phyloP scores from a whole-genome alignment of 179 eudicot species.

The Drosera spatulata region DNA sequence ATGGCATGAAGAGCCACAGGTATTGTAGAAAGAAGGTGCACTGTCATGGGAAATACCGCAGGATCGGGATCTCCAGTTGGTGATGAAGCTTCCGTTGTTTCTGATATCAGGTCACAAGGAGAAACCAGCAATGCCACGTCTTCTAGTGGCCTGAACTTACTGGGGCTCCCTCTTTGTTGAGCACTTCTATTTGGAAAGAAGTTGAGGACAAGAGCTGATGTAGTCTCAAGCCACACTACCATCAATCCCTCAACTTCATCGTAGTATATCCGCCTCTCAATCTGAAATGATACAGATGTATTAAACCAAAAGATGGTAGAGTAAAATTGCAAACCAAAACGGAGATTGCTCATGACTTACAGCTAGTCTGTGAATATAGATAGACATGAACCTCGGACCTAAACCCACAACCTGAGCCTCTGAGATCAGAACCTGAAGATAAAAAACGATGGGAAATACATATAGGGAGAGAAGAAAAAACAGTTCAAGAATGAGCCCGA shows the following conservation, averaged over 20 bases:
- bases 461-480: too few relatives aligned
- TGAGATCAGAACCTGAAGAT: constrained; percentile 51
- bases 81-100: constrained; percentile 12
- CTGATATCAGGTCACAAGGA: constrained; percentile 25
- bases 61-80: constrained; percentile 29
- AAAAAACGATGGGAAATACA: not conserved
- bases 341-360: constrained; percentile 29
- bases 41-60: constrained; percentile 55
- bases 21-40: constrained; percentile 50
- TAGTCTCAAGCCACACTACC: constrained; percentile 81
- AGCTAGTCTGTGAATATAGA: constrained; percentile 59
- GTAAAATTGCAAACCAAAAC: not conserved
- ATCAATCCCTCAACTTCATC: constrained; percentile 83
- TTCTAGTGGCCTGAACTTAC: constrained; percentile 45
- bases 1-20: constrained; percentile 78
- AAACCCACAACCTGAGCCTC: constrained; percentile 86
- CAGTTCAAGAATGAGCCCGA: too few relatives aligned
- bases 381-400: constrained; percentile 92
- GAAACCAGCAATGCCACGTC: constrained; percentile 49
- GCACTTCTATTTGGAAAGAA: constrained; percentile 28
- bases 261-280: constrained; percentile 77
- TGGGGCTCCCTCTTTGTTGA: constrained; percentile 41
- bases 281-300: constrained; percentile 17
- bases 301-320: not conserved
- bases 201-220: constrained; percentile 61